These are phyloP conservation scores for Fraxinus nigra DNA, from an alignment of 305 asterid genomes.

Conservation along the genomic window DNA sequence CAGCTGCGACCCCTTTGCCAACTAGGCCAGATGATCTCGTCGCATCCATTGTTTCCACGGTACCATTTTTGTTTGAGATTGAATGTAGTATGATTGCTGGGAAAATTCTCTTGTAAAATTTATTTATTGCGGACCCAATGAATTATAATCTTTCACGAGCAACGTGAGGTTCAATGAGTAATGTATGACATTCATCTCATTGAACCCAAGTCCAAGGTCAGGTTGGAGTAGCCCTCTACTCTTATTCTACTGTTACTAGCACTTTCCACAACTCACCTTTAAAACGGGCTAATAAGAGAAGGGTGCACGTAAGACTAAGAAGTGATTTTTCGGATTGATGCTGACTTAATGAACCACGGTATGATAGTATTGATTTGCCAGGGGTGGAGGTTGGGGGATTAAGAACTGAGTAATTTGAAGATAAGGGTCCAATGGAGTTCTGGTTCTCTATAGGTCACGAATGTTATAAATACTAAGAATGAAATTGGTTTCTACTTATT, in stretches of 20 bases:
- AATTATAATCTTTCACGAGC: not conserved
- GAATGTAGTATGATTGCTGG: not conserved
- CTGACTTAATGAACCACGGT: not conserved
- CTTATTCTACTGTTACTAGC: not conserved
- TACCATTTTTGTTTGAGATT: conserved; percentile 1
- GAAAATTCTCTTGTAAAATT: not conserved
- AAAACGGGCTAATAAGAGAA: not conserved
- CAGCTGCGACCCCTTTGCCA: conserved; percentile 41
- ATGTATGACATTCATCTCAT: not conserved
- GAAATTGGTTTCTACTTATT: not conserved
- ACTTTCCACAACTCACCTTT: not conserved
- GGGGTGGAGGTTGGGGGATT: not conserved
- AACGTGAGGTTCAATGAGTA: not conserved
- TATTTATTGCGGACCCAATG: not conserved
- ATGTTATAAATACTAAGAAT: not conserved
- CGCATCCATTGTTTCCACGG: conserved; percentile 60
- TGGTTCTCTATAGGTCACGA: not conserved
- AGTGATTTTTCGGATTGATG: not conserved
- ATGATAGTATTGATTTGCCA: not conserved
- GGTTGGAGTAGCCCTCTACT: not conserved
- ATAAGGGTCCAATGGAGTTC: not conserved
- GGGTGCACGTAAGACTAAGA: not conserved
- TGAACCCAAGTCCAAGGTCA: not conserved
- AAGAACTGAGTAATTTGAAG: not conserved
- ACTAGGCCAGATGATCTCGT: conserved; percentile 60